Percentiles rank a stretch among this genome's conserved stretches.
These are phyloP conservation scores for Rheum nobile DNA, from an alignment of 148 eudicot species.

Conservation along the genomic window DNA sequence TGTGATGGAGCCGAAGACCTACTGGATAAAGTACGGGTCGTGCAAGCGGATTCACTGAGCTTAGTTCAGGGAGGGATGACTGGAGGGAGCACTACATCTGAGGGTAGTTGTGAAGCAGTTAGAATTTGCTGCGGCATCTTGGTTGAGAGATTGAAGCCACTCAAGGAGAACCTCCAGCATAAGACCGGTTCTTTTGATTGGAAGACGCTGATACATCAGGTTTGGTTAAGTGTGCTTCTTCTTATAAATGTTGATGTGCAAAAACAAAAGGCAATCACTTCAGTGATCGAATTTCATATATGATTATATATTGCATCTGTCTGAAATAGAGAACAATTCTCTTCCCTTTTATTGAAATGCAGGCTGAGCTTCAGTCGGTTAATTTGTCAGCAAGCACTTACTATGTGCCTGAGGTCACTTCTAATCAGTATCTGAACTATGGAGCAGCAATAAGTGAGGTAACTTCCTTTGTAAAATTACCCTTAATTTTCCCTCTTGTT, in stretches of 20 bases:
- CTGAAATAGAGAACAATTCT: neutral
- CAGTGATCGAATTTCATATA: too few species aligned
- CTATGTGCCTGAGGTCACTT: conserved; percentile 41
- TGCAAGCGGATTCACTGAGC: conserved; percentile 78
- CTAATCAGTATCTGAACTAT: conserved; percentile 56
- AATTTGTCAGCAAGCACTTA: conserved; percentile 55
- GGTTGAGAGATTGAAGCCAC: conserved; percentile 54
- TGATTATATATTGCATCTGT: too few species aligned
- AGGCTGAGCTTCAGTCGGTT: conserved; percentile 49
- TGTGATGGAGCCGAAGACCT: conserved; percentile 52
- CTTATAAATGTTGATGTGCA: too few species aligned
- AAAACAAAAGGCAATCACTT: too few species aligned
- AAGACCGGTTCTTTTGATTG: conserved; percentile 43
- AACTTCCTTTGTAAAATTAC: neutral
- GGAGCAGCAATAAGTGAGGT: conserved; percentile 98
- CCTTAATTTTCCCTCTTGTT: neutral
- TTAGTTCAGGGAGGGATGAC: conserved; percentile 88
- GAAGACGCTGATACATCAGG: conserved; percentile 53
- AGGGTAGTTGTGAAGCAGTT: conserved; percentile 86
- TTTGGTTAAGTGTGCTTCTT: too few species aligned
- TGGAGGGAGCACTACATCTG: conserved; percentile 85
- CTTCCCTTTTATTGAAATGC: conserved; percentile 8
- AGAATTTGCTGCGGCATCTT: conserved; percentile 68
- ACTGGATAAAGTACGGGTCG: conserved; percentile 58
- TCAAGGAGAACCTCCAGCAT: conserved; percentile 46